phyloP scores from a whole-genome alignment of 2,329 filamentous ascomycete genomes.

The Cordyceps pruinosa region DNA sequence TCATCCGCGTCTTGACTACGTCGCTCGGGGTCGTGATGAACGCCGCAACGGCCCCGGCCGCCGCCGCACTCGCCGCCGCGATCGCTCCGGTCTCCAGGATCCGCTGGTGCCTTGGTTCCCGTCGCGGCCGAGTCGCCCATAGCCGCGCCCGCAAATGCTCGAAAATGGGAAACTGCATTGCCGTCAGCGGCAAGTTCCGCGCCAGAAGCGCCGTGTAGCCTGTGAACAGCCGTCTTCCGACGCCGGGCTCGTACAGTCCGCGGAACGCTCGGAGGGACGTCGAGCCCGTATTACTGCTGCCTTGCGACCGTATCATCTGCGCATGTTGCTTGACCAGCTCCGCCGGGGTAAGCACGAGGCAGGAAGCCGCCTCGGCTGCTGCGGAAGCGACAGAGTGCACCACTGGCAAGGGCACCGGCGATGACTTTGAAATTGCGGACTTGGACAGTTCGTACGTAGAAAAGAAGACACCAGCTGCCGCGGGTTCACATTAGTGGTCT shows the following conservation, averaged over 20 bases:
- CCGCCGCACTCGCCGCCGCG: conserved; percentile 66
- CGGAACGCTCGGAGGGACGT: conserved; percentile 44
- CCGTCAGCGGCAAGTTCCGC: conserved; percentile 80
- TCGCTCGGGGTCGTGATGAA: conserved; percentile 83
- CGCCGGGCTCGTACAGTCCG: conserved; percentile 45
- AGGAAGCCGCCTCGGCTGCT: conserved; percentile 74
- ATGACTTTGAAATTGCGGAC: conserved; percentile 45
- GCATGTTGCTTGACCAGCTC: conserved; percentile 94
- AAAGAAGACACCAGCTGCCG: conserved; percentile 74
- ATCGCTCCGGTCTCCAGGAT: conserved; percentile 62
- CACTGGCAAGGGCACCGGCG: conserved; percentile 57
- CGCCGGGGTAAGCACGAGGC: conserved; percentile 77
- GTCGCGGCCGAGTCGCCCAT: conserved; percentile 29
- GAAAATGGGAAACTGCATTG: conserved; percentile 82
- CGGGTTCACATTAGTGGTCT: neutral
- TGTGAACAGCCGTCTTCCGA: conserved; percentile 51
- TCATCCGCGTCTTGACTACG: conserved; percentile 84
- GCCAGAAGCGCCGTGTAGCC: conserved; percentile 79
- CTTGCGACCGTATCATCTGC: conserved; percentile 58
- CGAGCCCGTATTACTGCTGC: conserved; percentile 19
- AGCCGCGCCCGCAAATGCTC: conserved; percentile 59
- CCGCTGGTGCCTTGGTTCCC: conserved; percentile 18
- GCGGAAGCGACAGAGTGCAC: conserved; percentile 70
- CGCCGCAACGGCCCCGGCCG: conserved; percentile 67
- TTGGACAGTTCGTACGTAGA: conserved; percentile 81